A percentile compares a stretch with the other conserved stretches of the same genome.
Evolutionary conservation across 441 rosid genomes (phyloP).

Genomic region (Pelargonium myrrhifolium): DNA sequence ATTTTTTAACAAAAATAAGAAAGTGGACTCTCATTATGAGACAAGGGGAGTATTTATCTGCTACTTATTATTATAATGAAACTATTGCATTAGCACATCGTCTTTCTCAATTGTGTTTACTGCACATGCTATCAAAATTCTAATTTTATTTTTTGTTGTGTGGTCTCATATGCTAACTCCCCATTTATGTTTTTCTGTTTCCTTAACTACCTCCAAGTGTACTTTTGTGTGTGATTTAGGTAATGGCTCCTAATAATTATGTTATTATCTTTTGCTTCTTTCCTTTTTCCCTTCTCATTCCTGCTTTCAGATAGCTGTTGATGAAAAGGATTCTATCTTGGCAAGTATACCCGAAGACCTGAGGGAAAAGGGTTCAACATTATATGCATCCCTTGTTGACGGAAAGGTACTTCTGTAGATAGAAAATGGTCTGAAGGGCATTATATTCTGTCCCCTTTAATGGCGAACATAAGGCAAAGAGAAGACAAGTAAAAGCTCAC

Average conservation of each 20-base stretch:
- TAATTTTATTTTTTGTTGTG: neutral
- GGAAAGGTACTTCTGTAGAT: constrained; percentile 45
- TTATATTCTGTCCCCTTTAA: too few species aligned
- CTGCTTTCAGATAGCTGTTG: constrained; percentile 56
- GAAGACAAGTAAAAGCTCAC: too few species aligned
- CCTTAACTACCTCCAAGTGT: neutral
- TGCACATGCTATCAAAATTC: neutral
- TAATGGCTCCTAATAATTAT: neutral
- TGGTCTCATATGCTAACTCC: neutral
- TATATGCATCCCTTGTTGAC: constrained; percentile 62
- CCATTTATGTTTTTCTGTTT: neutral
- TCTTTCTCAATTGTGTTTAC: neutral
- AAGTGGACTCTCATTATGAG: too few species aligned
- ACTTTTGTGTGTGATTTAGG: neutral
- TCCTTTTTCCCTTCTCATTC: constrained; percentile 9
- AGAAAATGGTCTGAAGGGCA: neutral
- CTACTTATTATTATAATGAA: neutral
- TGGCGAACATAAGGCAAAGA: too few species aligned
- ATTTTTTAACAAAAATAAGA: too few species aligned
- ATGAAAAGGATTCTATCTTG: constrained; percentile 65
- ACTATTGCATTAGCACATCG: neutral
- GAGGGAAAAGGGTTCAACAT: constrained; percentile 58
- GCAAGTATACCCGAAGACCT: constrained; percentile 64
- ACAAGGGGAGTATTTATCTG: too few species aligned
- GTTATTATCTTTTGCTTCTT: neutral